phyloP scores from a whole-genome alignment of 257 asterid genomes.

The Przewalskia tangutica region DNA sequence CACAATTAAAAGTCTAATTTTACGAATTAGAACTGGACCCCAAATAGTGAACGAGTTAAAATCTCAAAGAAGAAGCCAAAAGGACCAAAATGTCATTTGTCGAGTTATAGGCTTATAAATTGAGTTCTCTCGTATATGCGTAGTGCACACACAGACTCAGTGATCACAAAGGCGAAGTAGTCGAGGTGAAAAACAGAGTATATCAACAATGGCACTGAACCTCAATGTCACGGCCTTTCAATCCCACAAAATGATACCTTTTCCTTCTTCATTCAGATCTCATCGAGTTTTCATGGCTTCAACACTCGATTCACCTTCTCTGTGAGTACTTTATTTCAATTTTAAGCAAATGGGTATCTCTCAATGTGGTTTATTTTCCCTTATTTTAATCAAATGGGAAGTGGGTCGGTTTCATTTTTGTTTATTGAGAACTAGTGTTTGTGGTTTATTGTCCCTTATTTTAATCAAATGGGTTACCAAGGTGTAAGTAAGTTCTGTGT shows the following conservation, averaged over 20 bases:
- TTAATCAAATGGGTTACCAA: too few relatives aligned
- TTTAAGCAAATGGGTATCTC: background rate
- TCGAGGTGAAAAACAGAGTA: background rate
- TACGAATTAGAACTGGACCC: too few relatives aligned
- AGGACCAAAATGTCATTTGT: background rate
- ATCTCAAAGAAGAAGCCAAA: too few relatives aligned
- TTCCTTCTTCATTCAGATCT: slow-evolving; percentile 35
- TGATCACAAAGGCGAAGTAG: background rate
- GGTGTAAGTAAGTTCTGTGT: too few relatives aligned
- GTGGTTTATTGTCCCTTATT: too few relatives aligned
- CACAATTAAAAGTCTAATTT: too few relatives aligned
- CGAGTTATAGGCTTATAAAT: background rate
- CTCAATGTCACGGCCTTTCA: slow-evolving; percentile 16
- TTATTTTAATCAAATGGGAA: background rate
- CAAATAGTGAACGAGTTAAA: too few relatives aligned
- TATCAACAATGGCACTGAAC: slow-evolving; percentile 41
- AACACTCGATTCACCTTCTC: slow-evolving; percentile 25
- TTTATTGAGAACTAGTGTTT: background rate
- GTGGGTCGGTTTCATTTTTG: background rate
- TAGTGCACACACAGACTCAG: background rate
- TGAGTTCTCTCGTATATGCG: background rate
- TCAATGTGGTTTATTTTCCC: background rate
- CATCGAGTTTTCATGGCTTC: slow-evolving; percentile 53
- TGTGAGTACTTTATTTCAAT: background rate
- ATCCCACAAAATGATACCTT: slow-evolving; percentile 13